A percentile compares a stretch with the other conserved stretches of the same genome.
Evolutionary conservation across 441 rosid genomes (phyloP).

Genomic region (Dalechampia spathulata): DNA sequence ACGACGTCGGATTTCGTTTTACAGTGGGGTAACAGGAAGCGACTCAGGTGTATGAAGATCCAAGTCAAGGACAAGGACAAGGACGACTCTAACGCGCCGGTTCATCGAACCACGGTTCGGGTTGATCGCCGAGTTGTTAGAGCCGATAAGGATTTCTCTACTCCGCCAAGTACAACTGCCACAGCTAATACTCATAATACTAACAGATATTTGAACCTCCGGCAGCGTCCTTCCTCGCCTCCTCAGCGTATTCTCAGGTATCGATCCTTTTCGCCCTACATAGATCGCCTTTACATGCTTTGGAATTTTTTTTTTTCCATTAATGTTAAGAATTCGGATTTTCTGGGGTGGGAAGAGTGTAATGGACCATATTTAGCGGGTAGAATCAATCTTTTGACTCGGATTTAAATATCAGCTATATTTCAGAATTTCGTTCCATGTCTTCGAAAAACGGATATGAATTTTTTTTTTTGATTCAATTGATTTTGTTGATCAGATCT

Average conservation of each 20-base stretch:
- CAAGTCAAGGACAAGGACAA: conserved; percentile 49
- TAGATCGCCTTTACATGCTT: background rate
- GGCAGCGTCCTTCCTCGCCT: conserved; percentile 45
- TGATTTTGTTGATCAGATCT: no score
- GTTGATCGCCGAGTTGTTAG: conserved; percentile 46
- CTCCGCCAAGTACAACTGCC: conserved; percentile 19
- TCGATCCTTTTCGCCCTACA: background rate
- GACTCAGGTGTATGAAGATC: conserved; percentile 61
- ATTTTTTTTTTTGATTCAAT: no score
- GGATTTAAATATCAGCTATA: background rate
- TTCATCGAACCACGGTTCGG: conserved; percentile 40
- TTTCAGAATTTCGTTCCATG: no score
- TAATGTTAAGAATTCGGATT: background rate
- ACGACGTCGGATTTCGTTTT: conserved; percentile 46
- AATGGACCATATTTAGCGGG: background rate
- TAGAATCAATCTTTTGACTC: background rate
- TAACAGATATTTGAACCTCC: conserved; percentile 41
- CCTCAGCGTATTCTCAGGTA: conserved; percentile 63
- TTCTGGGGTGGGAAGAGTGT: background rate
- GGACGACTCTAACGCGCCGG: conserved; percentile 34
- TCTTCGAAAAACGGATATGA: no score
- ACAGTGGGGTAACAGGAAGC: conserved; percentile 72
- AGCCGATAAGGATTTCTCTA: conserved; percentile 30
- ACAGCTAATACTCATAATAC: conserved; percentile 7
- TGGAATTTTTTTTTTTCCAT: background rate